Evolutionary conservation across 495 filamentous ascomycete genomes (phyloP), one percentile per base, ranked within the genome.

Genomic region (Antarctomyces pellizariae): DNA sequence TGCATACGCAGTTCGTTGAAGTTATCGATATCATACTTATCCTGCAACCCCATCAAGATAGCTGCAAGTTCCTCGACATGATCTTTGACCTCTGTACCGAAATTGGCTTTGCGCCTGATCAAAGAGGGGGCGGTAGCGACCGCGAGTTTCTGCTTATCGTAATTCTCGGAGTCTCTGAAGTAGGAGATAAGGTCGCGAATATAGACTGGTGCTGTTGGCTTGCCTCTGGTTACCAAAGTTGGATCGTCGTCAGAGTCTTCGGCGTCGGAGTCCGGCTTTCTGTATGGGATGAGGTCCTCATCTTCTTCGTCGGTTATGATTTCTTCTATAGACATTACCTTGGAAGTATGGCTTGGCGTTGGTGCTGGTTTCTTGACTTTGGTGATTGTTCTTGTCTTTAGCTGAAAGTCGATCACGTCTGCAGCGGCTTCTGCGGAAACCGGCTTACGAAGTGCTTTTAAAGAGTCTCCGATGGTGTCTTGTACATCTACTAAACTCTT

Each of bases 161-260:
- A 74, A 37, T 71, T 72, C 21, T 92, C 82, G 2, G 64, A 65
- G 33, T 91, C 75, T 27, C 73, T 59, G 1, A 99, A 61, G 42
- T 67, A 77, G 15, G 50, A 43, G 23, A 93, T 67, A 20, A 99
- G 56, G 37, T 93, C 78, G 25, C 80, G 70, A 36, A 93, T 75
- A 34, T 97, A 97, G 2, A 93, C 80, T 14, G 83, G 89, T 7
- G 83, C 65, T 22, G 64, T 72, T 20, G 75, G 73, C 36, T 82
- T 91, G 43, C 77, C 64, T 19, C 83, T 64, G 27, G 71, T 66
- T 21, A 95, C 56, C 18, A 89, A 49, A 0, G 79, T 90, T 8
- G 89, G 69, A 42, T 99, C 89, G 14, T 92, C 84, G 29, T 90
- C 80, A 0, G 73, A 75, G 46, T 95, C 89, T 31, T 80, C 75